phyloP scores from a whole-genome alignment of 2,329 filamentous ascomycete genomes.

The Phoma herbarum region DNA sequence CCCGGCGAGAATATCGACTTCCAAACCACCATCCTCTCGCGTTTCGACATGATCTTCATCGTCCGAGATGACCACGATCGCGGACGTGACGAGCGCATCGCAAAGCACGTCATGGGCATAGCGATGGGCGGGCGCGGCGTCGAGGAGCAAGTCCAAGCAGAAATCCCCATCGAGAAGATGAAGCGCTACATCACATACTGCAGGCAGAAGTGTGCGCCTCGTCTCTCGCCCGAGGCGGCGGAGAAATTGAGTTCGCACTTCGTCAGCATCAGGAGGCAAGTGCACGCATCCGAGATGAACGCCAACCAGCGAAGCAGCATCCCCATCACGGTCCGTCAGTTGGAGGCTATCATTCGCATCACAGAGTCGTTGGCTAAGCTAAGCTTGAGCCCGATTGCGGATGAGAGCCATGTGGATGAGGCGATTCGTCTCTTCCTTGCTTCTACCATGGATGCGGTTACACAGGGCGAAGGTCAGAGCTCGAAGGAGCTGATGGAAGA shows the following conservation, averaged over 20 bases:
- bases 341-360: conserved; percentile 97
- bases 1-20: conserved; percentile 99
- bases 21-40: conserved; percentile 95
- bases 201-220: conserved; percentile 91
- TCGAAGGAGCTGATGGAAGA: conserved; percentile 92
- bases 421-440: conserved; percentile 96
- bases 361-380: conserved; percentile 95
- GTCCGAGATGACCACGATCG: conserved; percentile 94
- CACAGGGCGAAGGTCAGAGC: conserved; percentile 80
- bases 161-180: conserved; percentile 96
- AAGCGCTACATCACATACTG: conserved; percentile 97
- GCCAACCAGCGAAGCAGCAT: conserved; percentile 92
- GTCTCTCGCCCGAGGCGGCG: conserved; percentile 86
- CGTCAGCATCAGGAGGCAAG: conserved; percentile 92
- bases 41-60: conserved; percentile 99
- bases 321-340: conserved; percentile 95
- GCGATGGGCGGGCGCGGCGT: conserved; percentile 89
- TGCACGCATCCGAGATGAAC: conserved; percentile 88
- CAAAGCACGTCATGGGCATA: conserved; percentile 95
- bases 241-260: conserved; percentile 98
- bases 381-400: conserved; percentile 83
- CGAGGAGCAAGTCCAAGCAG: conserved; percentile 83
- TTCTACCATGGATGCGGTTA: conserved; percentile 97
- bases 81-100: conserved; percentile 89
- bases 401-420: conserved; percentile 93